Conservation (phyloP, 306 rosid genomes). For the Benincasa hispida region DNA sequence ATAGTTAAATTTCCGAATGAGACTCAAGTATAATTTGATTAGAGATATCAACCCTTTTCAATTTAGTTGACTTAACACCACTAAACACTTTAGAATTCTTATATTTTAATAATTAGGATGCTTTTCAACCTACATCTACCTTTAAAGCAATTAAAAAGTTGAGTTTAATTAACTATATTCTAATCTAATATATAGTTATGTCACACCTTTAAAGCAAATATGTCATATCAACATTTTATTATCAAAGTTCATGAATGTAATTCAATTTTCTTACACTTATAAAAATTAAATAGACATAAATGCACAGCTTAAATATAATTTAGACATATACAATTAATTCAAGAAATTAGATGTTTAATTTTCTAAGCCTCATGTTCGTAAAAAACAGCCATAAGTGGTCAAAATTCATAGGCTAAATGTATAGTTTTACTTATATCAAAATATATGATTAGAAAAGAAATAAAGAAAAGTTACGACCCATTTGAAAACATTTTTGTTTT, state of each 20-base stretch:
- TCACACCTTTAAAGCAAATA: not conserved
- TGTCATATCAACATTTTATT: not conserved
- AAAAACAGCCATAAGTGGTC: too few relatives aligned
- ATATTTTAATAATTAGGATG: not conserved
- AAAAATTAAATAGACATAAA: too few relatives aligned
- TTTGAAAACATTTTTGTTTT: too few relatives aligned
- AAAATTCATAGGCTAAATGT: not conserved
- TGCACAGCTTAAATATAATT: too few relatives aligned
- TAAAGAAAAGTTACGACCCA: not conserved
- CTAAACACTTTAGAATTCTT: not conserved
- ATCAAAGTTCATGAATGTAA: too few relatives aligned
- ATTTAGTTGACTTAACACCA: not conserved
- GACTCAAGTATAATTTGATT: not conserved
- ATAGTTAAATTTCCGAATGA: too few relatives aligned
- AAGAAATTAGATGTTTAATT: too few relatives aligned
- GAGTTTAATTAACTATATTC: not conserved
- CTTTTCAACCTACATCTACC: not conserved
- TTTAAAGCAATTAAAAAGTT: not conserved
- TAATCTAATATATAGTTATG: not conserved
- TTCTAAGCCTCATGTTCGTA: too few relatives aligned
- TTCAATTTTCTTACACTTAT: too few relatives aligned
- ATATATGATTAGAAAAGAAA: not conserved
- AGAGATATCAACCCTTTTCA: not conserved
- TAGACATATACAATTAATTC: too few relatives aligned
- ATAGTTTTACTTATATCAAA: not conserved